Conservation (phyloP, 2,329 filamentous ascomycete genomes). For the Talaromyces sp. region DNA sequence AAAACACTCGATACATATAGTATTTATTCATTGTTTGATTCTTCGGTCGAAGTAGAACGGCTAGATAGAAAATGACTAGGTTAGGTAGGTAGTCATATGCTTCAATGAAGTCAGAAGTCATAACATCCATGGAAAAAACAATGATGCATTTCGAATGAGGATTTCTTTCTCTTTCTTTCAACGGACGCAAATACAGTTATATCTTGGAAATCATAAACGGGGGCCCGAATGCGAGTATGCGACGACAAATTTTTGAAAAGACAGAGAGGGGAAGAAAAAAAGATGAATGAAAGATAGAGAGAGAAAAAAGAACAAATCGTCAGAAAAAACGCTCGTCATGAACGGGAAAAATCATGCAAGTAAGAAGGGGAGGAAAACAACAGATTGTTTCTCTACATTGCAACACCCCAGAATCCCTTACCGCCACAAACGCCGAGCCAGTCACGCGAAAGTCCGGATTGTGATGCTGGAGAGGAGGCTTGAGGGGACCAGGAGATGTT, state of each 20-base stretch:
- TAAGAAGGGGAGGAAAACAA: neutral
- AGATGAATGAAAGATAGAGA: neutral
- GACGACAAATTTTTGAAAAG: neutral
- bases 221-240: neutral
- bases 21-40: no score
- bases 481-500: constrained; percentile 46
- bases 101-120: no score
- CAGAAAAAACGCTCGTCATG: constrained; percentile 1
- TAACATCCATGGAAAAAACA: no score
- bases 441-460: constrained; percentile 30
- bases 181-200: no score
- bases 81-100: no score
- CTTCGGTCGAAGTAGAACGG: no score
- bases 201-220: no score
- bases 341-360: neutral
- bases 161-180: no score
- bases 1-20: no score
- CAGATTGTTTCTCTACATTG: no score
- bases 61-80: no score
- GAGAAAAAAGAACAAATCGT: neutral
- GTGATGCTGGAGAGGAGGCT: constrained; percentile 29
- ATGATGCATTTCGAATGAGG: no score
- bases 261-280: neutral
- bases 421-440: constrained; percentile 45
- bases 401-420: constrained; percentile 42